Evolutionary conservation across 331 rosid genomes (phyloP).

Genomic region (Cydonia oblonga): DNA sequence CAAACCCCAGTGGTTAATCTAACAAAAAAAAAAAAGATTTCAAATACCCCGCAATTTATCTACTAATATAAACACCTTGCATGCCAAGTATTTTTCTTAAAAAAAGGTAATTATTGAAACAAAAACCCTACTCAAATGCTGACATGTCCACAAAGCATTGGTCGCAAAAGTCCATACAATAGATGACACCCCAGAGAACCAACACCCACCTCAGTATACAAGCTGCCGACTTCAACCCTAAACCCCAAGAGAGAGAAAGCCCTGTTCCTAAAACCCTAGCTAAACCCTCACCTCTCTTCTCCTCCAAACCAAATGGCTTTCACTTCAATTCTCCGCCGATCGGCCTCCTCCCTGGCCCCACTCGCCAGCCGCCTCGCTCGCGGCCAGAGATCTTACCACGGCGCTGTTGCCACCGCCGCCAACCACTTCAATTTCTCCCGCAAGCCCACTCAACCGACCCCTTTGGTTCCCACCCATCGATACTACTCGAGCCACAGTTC

Average conservation of each 20-base stretch:
- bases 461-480: slow-evolving; percentile 21
- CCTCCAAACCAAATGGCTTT: slow-evolving; percentile 45
- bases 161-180: neutral
- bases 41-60: no score
- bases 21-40: no score
- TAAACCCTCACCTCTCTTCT: slow-evolving; percentile 15
- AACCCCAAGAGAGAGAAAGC: neutral
- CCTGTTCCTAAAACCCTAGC: slow-evolving; percentile 10
- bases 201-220: neutral
- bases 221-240: neutral
- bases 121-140: neutral
- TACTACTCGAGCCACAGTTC: slow-evolving; percentile 42
- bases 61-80: no score
- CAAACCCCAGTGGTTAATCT: no score
- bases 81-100: neutral
- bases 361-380: slow-evolving; percentile 30
- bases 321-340: slow-evolving; percentile 54
- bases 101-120: neutral
- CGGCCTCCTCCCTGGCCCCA: slow-evolving; percentile 43
- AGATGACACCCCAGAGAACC: neutral
- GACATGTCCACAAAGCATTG: neutral
- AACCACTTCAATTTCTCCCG: slow-evolving; percentile 15
- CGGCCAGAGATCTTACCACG: slow-evolving; percentile 18
- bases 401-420: slow-evolving; percentile 22
- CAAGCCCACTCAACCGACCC: neutral